phyloP scores from a whole-genome alignment of 371 early-diverging fungal genomes.

The Syncephalastrum monosporum region DNA sequence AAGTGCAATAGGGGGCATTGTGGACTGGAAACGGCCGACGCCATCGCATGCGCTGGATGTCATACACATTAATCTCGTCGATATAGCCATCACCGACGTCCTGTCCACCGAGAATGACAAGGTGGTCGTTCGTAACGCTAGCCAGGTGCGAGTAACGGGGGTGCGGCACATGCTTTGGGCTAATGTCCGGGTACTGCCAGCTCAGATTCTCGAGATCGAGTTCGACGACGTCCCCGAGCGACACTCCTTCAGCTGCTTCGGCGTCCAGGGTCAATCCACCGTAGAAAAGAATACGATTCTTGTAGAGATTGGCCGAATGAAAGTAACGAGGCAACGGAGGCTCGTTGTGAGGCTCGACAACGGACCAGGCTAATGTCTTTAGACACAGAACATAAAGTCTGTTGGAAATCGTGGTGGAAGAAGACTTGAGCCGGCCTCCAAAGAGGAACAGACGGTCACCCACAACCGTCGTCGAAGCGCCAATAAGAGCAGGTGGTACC shows the following conservation, averaged over 20 bases:
- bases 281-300: slow-evolving; percentile 47
- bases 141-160: slow-evolving; percentile 75
- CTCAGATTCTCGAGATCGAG: slow-evolving; percentile 21
- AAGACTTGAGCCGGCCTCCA: slow-evolving; percentile 63
- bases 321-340: slow-evolving; percentile 62
- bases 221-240: slow-evolving; percentile 62
- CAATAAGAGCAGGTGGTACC: slow-evolving; percentile 68
- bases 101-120: slow-evolving; percentile 75
- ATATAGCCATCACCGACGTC: slow-evolving; percentile 64
- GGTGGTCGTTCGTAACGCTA: slow-evolving; percentile 40
- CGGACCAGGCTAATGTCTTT: slow-evolving; percentile 27
- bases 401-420: slow-evolving; percentile 54
- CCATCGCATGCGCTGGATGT: slow-evolving; percentile 57
- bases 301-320: slow-evolving; percentile 62
- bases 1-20: slow-evolving; percentile 65
- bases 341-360: slow-evolving; percentile 23
- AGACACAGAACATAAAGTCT: slow-evolving; percentile 58
- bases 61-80: slow-evolving; percentile 64
- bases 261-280: slow-evolving; percentile 54
- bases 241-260: slow-evolving; percentile 17
- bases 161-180: slow-evolving; percentile 26
- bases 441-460: slow-evolving; percentile 60
- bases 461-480: slow-evolving; percentile 60
- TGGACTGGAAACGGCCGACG: slow-evolving; percentile 44
- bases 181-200: slow-evolving; percentile 52